Evolutionary conservation across 1,139 yeast species (phyloP).

Genomic region (Pneumocystis jirovecii): DNA sequence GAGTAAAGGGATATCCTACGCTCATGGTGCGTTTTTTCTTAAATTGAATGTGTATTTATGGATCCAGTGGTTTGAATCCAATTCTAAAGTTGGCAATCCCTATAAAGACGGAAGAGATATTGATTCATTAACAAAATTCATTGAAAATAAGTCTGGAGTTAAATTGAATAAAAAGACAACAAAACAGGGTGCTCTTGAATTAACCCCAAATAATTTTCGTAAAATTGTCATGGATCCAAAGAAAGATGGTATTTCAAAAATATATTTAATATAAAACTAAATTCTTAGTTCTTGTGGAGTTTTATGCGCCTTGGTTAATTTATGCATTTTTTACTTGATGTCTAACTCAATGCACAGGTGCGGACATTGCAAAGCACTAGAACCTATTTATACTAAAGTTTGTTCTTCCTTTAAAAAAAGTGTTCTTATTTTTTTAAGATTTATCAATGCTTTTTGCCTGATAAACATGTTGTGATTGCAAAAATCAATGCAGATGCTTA

Average conservation of each 20-base stretch:
- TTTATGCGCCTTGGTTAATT: constrained; percentile 10
- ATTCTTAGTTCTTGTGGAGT: constrained; percentile 5
- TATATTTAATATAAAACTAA: constrained; percentile 23
- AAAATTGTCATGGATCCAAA: constrained; percentile 40
- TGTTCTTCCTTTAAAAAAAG: constrained; percentile 31
- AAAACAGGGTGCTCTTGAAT: constrained; percentile 20
- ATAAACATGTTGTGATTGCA: constrained; percentile 11
- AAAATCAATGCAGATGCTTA: constrained; percentile 57
- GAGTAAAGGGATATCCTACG: constrained; percentile 39
- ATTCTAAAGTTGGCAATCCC: neutral
- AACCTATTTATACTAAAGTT: constrained; percentile 49
- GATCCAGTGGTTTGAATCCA: neutral
- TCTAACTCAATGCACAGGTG: constrained; percentile 67
- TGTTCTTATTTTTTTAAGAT: neutral
- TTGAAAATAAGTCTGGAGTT: constrained; percentile 3
- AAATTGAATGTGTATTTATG: neutral
- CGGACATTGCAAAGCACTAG: constrained; percentile 54
- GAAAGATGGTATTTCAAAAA: constrained; percentile 39
- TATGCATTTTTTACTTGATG: neutral
- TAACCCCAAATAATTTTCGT: constrained; percentile 35
- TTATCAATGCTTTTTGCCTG: neutral
- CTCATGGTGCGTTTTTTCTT: constrained; percentile 27
- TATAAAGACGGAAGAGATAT: constrained; percentile 5
- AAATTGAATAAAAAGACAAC: neutral
- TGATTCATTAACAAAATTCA: constrained; percentile 2